Conservation (phyloP, 345 rosid genomes). For the Jatropha curcas region DNA sequence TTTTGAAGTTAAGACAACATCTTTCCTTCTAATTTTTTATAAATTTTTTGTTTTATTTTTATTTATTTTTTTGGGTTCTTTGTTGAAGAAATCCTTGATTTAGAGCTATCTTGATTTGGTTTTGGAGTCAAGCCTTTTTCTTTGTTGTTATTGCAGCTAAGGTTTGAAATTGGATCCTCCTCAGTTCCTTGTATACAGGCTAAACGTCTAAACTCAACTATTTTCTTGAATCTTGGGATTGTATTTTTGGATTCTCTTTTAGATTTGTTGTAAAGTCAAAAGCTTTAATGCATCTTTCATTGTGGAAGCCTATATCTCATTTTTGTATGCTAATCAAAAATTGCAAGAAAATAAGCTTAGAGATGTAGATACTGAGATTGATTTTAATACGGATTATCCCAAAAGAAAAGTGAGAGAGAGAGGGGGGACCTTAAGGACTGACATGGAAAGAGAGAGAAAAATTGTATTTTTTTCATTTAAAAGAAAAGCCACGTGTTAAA, state of each 20-base stretch:
- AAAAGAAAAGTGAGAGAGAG: too few species aligned
- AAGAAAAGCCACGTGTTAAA: too few species aligned
- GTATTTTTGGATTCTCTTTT: conserved; percentile 25
- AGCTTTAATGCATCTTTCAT: conserved; percentile 85
- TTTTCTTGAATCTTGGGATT: conserved; percentile 24
- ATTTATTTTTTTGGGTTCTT: conserved; percentile 1
- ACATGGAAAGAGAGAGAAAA: too few species aligned
- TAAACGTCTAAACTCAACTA: conserved; percentile 14
- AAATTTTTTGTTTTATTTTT: too few species aligned
- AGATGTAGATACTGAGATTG: too few species aligned
- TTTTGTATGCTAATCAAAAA: conserved; percentile 88
- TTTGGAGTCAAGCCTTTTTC: conserved; percentile 11
- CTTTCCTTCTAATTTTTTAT: conserved; percentile 6
- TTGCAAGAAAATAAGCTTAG: too few species aligned
- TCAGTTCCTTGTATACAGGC: conserved; percentile 31
- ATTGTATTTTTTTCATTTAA: too few species aligned
- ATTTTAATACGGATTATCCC: too few species aligned
- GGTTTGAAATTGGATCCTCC: conserved; percentile 20
- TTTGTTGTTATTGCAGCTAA: not conserved
- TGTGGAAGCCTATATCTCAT: conserved; percentile 98
- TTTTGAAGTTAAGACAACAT: conserved; percentile 20
- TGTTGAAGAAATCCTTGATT: conserved; percentile 16
- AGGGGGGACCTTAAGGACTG: too few species aligned
- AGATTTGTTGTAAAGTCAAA: conserved; percentile 19
- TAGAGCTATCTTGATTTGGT: conserved; percentile 41